phyloP scores from a whole-genome alignment of 331 rosid species.

The Rosa hybrid region DNA sequence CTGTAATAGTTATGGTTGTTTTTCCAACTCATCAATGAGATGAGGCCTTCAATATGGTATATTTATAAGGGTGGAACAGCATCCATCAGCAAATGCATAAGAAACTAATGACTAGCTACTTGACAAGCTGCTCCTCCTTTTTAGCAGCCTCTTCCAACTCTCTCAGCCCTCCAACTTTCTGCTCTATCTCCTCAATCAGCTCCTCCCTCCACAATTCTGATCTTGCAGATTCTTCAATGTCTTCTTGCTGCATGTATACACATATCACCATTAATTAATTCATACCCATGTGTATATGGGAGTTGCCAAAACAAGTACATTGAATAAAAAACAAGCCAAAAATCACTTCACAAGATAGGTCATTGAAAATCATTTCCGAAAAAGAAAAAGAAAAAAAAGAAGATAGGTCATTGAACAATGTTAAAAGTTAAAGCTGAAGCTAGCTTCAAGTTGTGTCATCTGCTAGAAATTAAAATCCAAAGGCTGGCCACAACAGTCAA shows the following conservation, averaged over 20 bases:
- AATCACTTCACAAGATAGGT: not conserved
- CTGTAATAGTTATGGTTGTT: not conserved
- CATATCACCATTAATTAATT: not conserved
- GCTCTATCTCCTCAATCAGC: conserved; percentile 90
- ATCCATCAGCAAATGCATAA: conserved; percentile 1
- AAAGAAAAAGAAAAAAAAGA: too few relatives aligned
- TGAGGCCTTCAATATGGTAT: not conserved
- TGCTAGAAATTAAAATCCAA: not conserved
- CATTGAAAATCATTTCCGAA: not conserved
- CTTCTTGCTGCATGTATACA: conserved; percentile 72
- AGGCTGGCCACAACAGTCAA: not conserved
- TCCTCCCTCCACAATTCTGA: conserved; percentile 88
- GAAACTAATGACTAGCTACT: not conserved
- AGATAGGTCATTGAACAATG: not conserved
- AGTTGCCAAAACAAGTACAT: not conserved
- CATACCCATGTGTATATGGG: too few relatives aligned
- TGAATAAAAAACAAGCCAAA: not conserved
- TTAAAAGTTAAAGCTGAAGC: not conserved
- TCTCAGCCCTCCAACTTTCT: conserved; percentile 77
- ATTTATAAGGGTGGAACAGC: not conserved
- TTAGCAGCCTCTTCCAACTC: conserved; percentile 83
- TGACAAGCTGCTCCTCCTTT: conserved; percentile 42
- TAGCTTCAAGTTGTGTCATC: not conserved
- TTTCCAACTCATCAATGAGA: not conserved
- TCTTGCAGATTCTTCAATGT: conserved; percentile 80